Conservation (phyloP, 257 asterid genomes). For the Plectranthus barbatus region DNA sequence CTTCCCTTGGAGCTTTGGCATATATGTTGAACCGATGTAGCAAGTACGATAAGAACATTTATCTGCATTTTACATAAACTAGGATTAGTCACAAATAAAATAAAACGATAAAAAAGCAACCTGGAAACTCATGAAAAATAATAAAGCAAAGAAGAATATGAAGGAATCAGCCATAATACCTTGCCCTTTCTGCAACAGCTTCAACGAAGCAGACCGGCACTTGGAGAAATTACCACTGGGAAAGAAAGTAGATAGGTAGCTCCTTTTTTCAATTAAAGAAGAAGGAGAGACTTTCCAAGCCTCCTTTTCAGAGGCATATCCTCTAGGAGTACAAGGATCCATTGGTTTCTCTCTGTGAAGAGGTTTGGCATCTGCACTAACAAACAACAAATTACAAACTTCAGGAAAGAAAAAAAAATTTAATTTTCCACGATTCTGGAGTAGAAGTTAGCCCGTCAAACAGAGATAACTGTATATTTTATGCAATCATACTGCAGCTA, state of each 20-base stretch:
- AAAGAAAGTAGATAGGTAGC: constrained; percentile 39
- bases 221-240: constrained; percentile 90
- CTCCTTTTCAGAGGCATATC: constrained; percentile 45
- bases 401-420: neutral
- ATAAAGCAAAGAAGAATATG: neutral
- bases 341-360: constrained; percentile 35
- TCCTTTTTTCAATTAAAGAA: constrained; percentile 35
- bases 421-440: neutral
- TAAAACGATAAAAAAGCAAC: neutral
- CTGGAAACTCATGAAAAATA: neutral
- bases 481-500: neutral
- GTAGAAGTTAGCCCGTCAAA: neutral
- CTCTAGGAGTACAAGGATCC: constrained; percentile 94
- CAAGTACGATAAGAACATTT: constrained; percentile 61
- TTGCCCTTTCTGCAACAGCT: constrained; percentile 69
- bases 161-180: constrained; percentile 36
- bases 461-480: neutral
- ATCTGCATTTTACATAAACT: constrained; percentile 37
- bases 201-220: constrained; percentile 79
- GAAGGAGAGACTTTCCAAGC: constrained; percentile 39
- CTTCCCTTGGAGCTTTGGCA: constrained; percentile 81
- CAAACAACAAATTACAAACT: constrained; percentile 6
- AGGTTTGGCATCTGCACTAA: constrained; percentile 49
- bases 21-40: constrained; percentile 63
- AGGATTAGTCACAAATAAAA: neutral